phyloP scores from a whole-genome alignment of 2,329 filamentous ascomycete species.

The Allantophomopsis lycopodina region DNA sequence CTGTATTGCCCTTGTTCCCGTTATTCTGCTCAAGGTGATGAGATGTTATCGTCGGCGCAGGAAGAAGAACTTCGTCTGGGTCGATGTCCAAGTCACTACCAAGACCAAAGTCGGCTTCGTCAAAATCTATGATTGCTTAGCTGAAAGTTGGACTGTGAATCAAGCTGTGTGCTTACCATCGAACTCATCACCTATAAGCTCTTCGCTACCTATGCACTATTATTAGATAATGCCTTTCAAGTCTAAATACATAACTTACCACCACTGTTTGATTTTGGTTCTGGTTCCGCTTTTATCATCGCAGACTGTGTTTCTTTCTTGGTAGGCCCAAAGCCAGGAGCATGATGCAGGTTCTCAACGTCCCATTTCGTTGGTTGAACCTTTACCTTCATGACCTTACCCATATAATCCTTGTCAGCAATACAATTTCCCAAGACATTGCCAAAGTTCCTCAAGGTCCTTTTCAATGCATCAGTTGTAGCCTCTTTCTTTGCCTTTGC shows the following conservation, averaged over 20 bases:
- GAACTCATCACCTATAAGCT: conserved; percentile 34
- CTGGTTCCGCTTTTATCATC: conserved; percentile 2
- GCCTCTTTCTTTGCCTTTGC: conserved; percentile 99
- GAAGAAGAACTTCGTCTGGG: conserved; percentile 61
- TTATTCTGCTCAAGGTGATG: conserved; percentile 4
- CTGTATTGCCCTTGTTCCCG: too few relatives aligned
- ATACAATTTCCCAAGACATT: conserved; percentile 97
- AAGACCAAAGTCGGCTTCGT: conserved; percentile 64
- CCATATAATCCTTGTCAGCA: conserved; percentile 90
- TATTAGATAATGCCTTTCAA: too few relatives aligned
- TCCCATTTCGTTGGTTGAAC: conserved; percentile 65
- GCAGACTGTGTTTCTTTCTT: conserved; percentile 17
- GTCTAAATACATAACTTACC: conserved; percentile 6
- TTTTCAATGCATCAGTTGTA: conserved; percentile 85
- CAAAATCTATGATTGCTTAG: conserved; percentile 43
- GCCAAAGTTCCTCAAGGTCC: conserved; percentile 80
- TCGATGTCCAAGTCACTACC: conserved; percentile 46
- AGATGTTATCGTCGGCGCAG: conserved; percentile 15
- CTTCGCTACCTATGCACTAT: background rate
- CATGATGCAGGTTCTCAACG: conserved; percentile 66
- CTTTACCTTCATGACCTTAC: conserved; percentile 84
- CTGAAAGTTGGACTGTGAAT: conserved; percentile 12
- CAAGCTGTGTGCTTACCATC: conserved; percentile 30
- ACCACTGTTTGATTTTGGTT: too few relatives aligned
- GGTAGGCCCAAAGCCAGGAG: conserved; percentile 44